phyloP scores from a whole-genome alignment of 2,329 filamentous ascomycete genomes.

The Xylaria sp. region DNA sequence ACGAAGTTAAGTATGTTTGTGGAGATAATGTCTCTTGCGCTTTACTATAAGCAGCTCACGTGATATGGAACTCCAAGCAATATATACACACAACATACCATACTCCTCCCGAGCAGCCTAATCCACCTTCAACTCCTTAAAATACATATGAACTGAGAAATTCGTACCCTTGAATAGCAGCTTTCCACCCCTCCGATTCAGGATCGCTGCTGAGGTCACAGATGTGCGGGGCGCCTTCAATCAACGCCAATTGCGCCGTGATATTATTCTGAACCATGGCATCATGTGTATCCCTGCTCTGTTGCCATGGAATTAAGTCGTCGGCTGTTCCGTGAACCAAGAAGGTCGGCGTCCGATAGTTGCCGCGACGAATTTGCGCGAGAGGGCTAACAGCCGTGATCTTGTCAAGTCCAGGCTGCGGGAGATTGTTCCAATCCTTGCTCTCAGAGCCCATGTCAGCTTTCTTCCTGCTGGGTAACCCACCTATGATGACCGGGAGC shows the following conservation, averaged over 20 bases:
- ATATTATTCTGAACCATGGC: constrained; percentile 34
- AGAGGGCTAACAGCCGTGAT: constrained; percentile 41
- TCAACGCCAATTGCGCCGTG: constrained; percentile 25
- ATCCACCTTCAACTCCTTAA: not conserved
- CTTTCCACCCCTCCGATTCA: constrained; percentile 28
- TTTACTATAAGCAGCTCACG: not conserved
- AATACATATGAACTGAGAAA: constrained; percentile 27
- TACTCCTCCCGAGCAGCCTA: too few relatives aligned
- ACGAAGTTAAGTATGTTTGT: not conserved
- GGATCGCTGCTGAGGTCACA: constrained; percentile 31
- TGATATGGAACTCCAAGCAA: not conserved
- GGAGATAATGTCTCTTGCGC: not conserved
- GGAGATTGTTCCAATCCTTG: constrained; percentile 32
- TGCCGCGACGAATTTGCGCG: constrained; percentile 42
- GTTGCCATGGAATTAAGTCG: constrained; percentile 46
- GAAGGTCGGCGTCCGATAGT: constrained; percentile 47
- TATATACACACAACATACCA: not conserved
- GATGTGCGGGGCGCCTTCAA: constrained; percentile 30
- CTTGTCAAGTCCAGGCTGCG: constrained; percentile 31
- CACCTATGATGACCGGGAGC: constrained; percentile 44
- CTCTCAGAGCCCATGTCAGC: not conserved
- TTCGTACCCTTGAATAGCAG: constrained; percentile 24
- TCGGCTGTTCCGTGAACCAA: constrained; percentile 46
- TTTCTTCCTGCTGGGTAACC: constrained; percentile 38
- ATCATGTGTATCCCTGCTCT: constrained; percentile 39